Evolutionary conservation across 345 rosid species (phyloP), one percentile per base, ranked within the genome.

Genomic region (Populus simonii): DNA sequence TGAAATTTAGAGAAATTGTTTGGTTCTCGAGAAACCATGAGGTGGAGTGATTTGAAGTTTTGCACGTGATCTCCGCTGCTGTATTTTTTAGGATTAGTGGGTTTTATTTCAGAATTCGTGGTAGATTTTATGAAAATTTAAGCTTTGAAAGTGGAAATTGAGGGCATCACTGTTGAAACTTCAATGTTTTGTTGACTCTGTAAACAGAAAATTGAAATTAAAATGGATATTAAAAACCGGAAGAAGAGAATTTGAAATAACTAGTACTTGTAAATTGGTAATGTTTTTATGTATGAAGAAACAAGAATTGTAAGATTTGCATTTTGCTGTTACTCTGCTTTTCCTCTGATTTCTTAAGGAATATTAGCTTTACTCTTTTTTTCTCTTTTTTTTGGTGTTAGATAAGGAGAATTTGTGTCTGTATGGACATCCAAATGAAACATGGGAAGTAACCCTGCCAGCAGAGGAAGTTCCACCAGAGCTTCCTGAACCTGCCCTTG

Each of bases 401-500:
- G 99, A 94, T 3, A 96, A 92, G 92, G 98, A 96, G 86, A 96
- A 93, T 84, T 82, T 93, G 88, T 96, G 99, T 82, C 76, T 96
- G 81, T 96, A 96, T 65, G 97, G 98, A 51, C 97, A 92, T 76
- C 90, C 99, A 0, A 92, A 88, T 74, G 99, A 96, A 84, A 81
- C 88, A 33, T 96, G 99, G 98, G 97, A 92, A 88, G 99, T 96
- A 73, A 89, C 90, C 70, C 80, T 92, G 77, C 99, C 99, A 12
- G 97, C 99, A 0, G 97, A 93, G 85, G 98, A 96, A 87, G 98
- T 92, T 70, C 99, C 98, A 8, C 95, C 99, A 0, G 98, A 93
- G 92, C 89, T 96, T 49, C 99, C 99, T 68, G 99, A 96, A 83
- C 98, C 98, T 2, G 98, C 98, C 1, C 90, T 92, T 69, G 99